A percentile compares a stretch with the other conserved stretches of the same genome.
Conservation (phyloP, 2,329 filamentous ascomycete genomes). For the Gaeumannomyces tritici region DNA sequence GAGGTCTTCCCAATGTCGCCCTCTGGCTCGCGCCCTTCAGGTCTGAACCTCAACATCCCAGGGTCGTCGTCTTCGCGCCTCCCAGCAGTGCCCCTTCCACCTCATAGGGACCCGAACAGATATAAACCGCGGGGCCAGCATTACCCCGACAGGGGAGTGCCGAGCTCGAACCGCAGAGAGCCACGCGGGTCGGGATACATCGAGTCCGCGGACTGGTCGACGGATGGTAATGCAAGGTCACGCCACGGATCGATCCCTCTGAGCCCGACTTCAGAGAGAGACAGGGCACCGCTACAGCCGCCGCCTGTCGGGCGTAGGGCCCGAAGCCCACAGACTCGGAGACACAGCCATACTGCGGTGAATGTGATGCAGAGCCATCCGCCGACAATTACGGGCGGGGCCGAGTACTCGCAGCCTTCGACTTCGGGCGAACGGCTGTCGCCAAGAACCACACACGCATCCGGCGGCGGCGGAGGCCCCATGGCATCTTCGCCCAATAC, state of each 20-base stretch:
- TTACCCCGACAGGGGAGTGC: not conserved
- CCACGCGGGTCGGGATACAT: not conserved
- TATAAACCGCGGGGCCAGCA: not conserved
- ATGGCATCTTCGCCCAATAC: not conserved
- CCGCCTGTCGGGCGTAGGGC: not conserved
- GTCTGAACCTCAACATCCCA: not conserved
- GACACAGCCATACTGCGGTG: not conserved
- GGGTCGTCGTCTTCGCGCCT: not conserved
- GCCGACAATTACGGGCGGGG: too few species aligned
- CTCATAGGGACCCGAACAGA: not conserved
- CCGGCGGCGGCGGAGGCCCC: not conserved
- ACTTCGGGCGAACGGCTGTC: not conserved
- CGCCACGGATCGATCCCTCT: not conserved
- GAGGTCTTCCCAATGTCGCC: constrained; percentile 3
- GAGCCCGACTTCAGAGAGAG: not conserved
- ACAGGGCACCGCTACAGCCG: not conserved
- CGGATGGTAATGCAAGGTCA: not conserved
- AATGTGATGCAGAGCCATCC: not conserved
- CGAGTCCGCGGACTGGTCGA: not conserved
- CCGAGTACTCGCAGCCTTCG: not conserved
- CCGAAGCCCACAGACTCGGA: constrained; percentile 2
- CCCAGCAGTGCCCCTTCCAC: not conserved
- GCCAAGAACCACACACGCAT: too few species aligned
- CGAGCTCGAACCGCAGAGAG: not conserved
- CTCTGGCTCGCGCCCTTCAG: not conserved